A percentile compares a stretch with the other conserved stretches of the same genome.
These are phyloP conservation scores for Heterobasidion annosum DNA, from an alignment of 1,284 basidiomycete genomes.

Conservation along the genomic window DNA sequence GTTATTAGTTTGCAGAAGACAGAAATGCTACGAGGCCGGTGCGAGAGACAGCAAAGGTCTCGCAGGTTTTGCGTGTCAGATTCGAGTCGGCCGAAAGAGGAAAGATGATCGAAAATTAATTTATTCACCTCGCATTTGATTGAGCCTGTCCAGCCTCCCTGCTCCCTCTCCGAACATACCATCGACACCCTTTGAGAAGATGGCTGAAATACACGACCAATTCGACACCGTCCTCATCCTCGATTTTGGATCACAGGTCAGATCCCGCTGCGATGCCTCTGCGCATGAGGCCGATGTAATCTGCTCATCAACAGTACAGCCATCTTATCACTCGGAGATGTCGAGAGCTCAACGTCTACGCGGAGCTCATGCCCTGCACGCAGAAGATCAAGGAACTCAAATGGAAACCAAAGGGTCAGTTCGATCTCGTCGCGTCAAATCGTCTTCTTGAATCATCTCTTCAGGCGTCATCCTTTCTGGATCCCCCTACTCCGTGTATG, in stretches of 20 bases:
- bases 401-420: conserved; percentile 90
- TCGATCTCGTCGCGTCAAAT: not conserved
- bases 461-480: conserved; percentile 95
- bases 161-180: not conserved
- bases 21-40: no score
- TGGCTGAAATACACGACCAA: conserved; percentile 87
- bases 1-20: no score
- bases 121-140: not conserved
- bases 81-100: not conserved
- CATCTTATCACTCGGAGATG: conserved; percentile 98
- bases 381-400: conserved; percentile 83
- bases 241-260: conserved; percentile 95
- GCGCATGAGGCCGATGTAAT: conserved; percentile 1
- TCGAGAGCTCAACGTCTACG: conserved; percentile 97
- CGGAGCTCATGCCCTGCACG: conserved; percentile 97
- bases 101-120: not conserved
- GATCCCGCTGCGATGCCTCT: conserved; percentile 10
- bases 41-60: no score
- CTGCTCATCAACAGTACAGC: conserved; percentile 63
- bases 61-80: no score
- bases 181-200: conserved; percentile 18
- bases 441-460: not conserved
- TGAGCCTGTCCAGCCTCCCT: not conserved
- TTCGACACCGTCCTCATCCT: conserved; percentile 97
- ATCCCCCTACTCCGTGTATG: conserved; percentile 98